A percentile compares a stretch with the other conserved stretches of the same genome.
Conservation (phyloP, 176 grass and related monocot species). For the Olyra latifolia region DNA sequence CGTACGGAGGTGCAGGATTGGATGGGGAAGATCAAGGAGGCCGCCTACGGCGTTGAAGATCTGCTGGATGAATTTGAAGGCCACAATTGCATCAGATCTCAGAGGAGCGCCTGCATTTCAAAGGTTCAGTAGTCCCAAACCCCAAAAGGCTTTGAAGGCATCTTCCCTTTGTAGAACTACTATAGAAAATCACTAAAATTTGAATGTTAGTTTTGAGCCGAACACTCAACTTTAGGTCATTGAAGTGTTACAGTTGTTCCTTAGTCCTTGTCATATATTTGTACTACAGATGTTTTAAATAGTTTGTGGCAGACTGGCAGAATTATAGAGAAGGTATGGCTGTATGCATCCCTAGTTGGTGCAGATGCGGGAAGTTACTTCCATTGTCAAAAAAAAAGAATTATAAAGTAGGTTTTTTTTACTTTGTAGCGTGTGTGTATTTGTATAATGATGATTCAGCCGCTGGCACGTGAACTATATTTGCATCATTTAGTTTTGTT, state of each 20-base stretch:
- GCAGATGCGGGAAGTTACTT: too few relatives aligned
- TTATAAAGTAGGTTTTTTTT: too few relatives aligned
- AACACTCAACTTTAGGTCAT: not conserved
- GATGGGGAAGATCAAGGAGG: slow-evolving; percentile 31
- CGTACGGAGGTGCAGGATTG: slow-evolving; percentile 10
- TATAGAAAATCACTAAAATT: not conserved
- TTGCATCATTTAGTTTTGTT: too few relatives aligned
- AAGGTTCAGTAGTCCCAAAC: slow-evolving; percentile 9
- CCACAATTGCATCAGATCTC: not conserved
- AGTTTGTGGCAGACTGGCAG: too few relatives aligned
- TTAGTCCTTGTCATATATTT: too few relatives aligned
- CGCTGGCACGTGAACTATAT: too few relatives aligned
- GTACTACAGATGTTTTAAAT: not conserved
- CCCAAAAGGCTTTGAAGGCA: not conserved
- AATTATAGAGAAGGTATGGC: too few relatives aligned
- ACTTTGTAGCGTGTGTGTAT: too few relatives aligned
- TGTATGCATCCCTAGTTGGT: too few relatives aligned
- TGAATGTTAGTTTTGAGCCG: not conserved
- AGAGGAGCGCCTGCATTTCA: not conserved
- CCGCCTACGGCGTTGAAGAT: not conserved
- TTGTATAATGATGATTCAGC: too few relatives aligned
- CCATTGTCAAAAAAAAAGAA: too few relatives aligned
- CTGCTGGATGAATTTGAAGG: slow-evolving; percentile 24
- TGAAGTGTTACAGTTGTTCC: not conserved
- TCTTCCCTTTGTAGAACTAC: not conserved